Evolutionary conservation across 179 eudicot genomes (phyloP), one percentile per base, ranked within the genome.

Genomic region (Camellia oleifera): DNA sequence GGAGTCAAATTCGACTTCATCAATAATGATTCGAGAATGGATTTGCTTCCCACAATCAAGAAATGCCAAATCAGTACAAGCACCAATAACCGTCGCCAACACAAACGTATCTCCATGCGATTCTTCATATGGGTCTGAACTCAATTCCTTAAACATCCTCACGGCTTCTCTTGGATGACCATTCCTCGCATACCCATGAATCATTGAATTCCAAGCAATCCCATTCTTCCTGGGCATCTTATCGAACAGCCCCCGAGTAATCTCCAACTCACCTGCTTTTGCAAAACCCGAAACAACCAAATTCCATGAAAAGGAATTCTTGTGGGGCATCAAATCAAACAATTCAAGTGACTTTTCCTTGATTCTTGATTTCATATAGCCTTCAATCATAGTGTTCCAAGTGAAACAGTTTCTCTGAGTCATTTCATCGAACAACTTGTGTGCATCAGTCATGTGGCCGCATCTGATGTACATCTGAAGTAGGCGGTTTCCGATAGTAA

Each of bases 311-410:
- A 89, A 94, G 40, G 83, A 89, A 78, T 91, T 86, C 84, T 84
- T 96, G 7, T 76, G 15, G 5, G 92, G 95, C 95, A 91, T 92
- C 26, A 80, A 81, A 79, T 78, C 23, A 60, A 94, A 96, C 63
- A 87, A n/a, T 48, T 84, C 82, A 77, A 92, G 72, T 2, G 93
- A 78, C 77, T 83, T 84, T 5, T 74, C 75, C 50, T 5, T 77
- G 5, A 79, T 57, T 12, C 95, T 90, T 32, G 75, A 80, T 84
- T 86, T 91, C 85, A 95, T 82, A 56, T 88, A 89, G 0, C 97
- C 94, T 85, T 96, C 97, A 72, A 94, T 83, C 87, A 96, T 80
- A 9, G 97, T 89, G 73, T 94, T 94, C 95, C 97, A 94, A 70
- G 94, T 82, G 78, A 94, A 96, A 65, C 84, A 84, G 80, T 89